Conservation (phyloP, 176 grass and related monocot genomes). For the Carex myosuroides region DNA sequence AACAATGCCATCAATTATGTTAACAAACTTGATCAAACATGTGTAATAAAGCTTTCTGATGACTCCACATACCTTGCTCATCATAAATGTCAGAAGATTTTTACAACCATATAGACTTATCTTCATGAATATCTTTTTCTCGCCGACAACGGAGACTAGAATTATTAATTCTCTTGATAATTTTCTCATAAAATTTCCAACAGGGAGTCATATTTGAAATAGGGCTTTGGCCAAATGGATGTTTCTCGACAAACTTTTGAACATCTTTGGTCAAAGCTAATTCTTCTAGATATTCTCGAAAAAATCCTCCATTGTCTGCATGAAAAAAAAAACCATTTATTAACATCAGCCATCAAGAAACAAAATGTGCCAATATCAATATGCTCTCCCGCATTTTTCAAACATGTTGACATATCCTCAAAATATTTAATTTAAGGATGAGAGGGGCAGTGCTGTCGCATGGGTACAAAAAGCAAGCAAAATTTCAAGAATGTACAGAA, state of each 20-base stretch:
- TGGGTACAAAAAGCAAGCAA: background rate
- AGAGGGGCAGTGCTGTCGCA: background rate
- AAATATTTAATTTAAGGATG: conserved; percentile 1
- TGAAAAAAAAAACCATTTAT: conserved; percentile 16
- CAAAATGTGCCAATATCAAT: background rate
- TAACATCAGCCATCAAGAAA: conserved; percentile 17
- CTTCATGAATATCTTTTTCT: background rate
- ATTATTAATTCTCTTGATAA: conserved; percentile 37
- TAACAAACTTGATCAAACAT: conserved; percentile 1
- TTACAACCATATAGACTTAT: background rate
- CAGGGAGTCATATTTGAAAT: conserved; percentile 46
- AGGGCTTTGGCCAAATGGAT: conserved; percentile 72
- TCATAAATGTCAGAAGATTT: background rate
- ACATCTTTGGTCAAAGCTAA: conserved; percentile 60
- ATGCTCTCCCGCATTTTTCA: background rate
- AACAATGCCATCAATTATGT: too few relatives aligned
- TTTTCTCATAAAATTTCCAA: conserved; percentile 70
- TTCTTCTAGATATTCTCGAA: conserved; percentile 65
- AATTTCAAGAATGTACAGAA: background rate
- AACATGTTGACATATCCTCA: background rate
- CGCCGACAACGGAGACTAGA: background rate
- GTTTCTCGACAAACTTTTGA: conserved; percentile 52
- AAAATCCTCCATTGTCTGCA: conserved; percentile 68
- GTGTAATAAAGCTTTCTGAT: background rate
- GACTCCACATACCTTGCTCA: background rate